These are phyloP conservation scores for Amanita jacksonii DNA, from an alignment of 768 basidiomycete species.

Conservation along the genomic window DNA sequence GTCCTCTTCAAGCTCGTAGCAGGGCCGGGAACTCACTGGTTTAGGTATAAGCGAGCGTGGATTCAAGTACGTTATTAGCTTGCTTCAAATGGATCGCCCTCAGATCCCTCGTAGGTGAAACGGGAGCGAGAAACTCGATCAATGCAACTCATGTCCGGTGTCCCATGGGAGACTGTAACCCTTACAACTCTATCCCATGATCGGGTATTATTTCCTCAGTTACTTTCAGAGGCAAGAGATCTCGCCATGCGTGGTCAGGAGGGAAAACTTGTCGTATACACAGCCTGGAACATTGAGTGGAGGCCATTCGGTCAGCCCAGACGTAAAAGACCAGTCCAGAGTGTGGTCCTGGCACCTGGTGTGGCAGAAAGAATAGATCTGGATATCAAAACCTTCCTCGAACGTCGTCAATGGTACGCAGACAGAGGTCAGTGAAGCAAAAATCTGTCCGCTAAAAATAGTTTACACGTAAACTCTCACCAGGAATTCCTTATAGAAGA, in stretches of 20 bases:
- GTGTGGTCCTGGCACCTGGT: constrained; percentile 80
- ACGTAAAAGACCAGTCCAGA: constrained; percentile 73
- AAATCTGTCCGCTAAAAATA: too few species aligned
- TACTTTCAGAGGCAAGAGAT: constrained; percentile 85
- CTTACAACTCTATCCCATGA: constrained; percentile 89
- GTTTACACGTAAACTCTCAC: constrained; percentile 8
- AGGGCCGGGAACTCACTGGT: constrained; percentile 90
- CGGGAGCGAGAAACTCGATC: constrained; percentile 90
- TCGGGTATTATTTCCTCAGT: constrained; percentile 63
- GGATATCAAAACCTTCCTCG: constrained; percentile 78
- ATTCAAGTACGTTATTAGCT: constrained; percentile 63
- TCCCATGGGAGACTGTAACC: constrained; percentile 96
- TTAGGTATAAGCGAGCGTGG: constrained; percentile 87
- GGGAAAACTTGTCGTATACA: constrained; percentile 92
- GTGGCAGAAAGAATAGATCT: constrained; percentile 76
- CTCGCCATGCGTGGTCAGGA: constrained; percentile 80
- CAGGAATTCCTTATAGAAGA: constrained; percentile 94
- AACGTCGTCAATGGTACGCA: constrained; percentile 87
- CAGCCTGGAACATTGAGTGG: constrained; percentile 97
- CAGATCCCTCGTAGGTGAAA: constrained; percentile 59
- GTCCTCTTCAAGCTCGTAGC: constrained; percentile 91
- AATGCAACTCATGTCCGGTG: constrained; percentile 84
- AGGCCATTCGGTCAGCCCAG: constrained; percentile 89
- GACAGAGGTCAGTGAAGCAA: constrained; percentile 66
- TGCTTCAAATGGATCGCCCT: constrained; percentile 3